These are phyloP conservation scores for Daldinia grandis DNA, from an alignment of 495 filamentous ascomycete genomes.

Conservation along the genomic window DNA sequence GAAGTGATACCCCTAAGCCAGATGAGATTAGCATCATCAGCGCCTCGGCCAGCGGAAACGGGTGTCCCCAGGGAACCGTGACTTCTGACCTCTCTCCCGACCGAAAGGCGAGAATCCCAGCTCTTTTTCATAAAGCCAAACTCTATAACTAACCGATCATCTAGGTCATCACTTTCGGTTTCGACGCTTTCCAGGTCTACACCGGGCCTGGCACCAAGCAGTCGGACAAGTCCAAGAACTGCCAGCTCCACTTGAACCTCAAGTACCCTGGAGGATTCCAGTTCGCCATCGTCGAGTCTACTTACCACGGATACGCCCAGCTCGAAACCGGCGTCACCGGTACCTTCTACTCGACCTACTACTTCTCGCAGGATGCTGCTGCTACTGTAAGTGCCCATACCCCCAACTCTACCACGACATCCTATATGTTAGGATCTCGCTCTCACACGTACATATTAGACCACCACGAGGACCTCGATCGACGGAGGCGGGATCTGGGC, in stretches of 20 bases:
- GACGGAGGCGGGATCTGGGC: conserved; percentile 56
- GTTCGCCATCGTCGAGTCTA: conserved; percentile 62
- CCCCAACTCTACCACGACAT: not conserved
- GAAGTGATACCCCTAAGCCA: conserved; percentile 49
- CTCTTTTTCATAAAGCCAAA: not conserved
- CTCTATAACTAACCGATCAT: conserved; percentile 12
- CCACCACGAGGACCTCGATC: conserved; percentile 61
- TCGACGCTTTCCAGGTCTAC: conserved; percentile 65
- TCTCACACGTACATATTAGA: conserved; percentile 34
- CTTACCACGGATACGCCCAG: conserved; percentile 66
- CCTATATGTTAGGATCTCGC: not conserved
- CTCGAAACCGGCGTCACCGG: conserved; percentile 63
- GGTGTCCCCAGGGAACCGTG: conserved; percentile 63
- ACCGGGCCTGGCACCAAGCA: conserved; percentile 56
- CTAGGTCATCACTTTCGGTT: conserved; percentile 66
- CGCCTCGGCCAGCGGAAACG: conserved; percentile 67
- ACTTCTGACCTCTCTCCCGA: conserved; percentile 60
- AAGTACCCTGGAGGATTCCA: conserved; percentile 68
- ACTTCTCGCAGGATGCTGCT: conserved; percentile 60
- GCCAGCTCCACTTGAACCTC: conserved; percentile 66
- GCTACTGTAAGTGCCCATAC: conserved; percentile 46
- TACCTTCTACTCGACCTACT: conserved; percentile 65
- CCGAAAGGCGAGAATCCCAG: conserved; percentile 52
- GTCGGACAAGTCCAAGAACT: conserved; percentile 63
- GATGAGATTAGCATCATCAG: conserved; percentile 59